A percentile compares a stretch with the other conserved stretches of the same genome.
Conservation (phyloP, 192 early-diverging fungal species). For the Backusella sp. region DNA sequence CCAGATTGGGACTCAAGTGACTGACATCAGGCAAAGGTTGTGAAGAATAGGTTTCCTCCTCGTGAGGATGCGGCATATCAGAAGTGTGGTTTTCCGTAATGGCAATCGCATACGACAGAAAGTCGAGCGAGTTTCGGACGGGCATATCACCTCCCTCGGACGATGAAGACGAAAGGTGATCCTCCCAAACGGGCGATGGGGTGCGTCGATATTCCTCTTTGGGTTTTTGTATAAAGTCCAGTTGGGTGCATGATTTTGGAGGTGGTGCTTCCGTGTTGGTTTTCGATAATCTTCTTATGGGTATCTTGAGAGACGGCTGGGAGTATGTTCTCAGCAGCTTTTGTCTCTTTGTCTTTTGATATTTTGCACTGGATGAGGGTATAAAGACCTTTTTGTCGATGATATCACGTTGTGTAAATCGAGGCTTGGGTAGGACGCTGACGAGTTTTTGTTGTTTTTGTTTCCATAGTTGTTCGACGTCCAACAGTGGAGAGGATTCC, state of each 20-base stretch:
- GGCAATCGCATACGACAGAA: slow-evolving; percentile 35
- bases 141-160: not conserved
- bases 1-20: not conserved
- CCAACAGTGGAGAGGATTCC: slow-evolving; percentile 27
- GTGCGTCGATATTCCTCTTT: not conserved
- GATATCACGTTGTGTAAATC: slow-evolving; percentile 34
- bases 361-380: slow-evolving; percentile 13
- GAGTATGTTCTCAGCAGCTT: slow-evolving; percentile 23
- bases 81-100: slow-evolving; percentile 17
- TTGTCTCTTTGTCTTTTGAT: slow-evolving; percentile 10
- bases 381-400: slow-evolving; percentile 29
- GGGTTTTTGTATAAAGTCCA: not conserved
- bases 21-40: not conserved
- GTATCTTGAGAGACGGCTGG: slow-evolving; percentile 4
- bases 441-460: slow-evolving; percentile 17
- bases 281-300: not conserved
- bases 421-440: slow-evolving; percentile 18
- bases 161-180: not conserved
- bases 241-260: not conserved
- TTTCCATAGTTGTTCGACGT: slow-evolving; percentile 34
- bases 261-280: not conserved
- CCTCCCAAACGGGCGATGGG: not conserved
- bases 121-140: slow-evolving; percentile 28
- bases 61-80: not conserved
- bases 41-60: not conserved